Percentiles rank a stretch among this genome's conserved stretches.
phyloP scores from a whole-genome alignment of 2,329 filamentous ascomycete species.

The Alternaria panax region DNA sequence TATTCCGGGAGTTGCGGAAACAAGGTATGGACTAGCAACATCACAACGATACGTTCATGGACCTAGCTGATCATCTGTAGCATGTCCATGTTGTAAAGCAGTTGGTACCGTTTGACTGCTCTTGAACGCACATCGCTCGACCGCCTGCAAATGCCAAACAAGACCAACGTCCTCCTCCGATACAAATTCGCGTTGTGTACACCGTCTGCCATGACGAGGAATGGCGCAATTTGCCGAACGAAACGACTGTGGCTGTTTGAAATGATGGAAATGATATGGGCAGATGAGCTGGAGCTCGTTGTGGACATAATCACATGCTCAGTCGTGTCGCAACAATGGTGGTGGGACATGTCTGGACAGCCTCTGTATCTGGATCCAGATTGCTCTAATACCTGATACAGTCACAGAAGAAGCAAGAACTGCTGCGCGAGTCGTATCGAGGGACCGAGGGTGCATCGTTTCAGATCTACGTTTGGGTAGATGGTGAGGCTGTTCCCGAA shows the following conservation, averaged over 20 bases:
- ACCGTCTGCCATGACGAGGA: background rate
- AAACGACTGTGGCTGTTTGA: background rate
- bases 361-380: background rate
- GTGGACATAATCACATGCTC: background rate
- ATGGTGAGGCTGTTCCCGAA: constrained; percentile 35
- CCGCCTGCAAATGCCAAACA: background rate
- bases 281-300: background rate
- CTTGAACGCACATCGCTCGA: background rate
- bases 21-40: background rate
- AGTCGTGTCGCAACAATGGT: background rate
- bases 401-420: background rate
- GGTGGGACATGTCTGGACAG: background rate
- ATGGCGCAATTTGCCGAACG: background rate
- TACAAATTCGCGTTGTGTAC: background rate
- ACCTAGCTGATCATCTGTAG: background rate
- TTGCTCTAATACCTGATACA: background rate
- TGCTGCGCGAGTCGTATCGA: background rate
- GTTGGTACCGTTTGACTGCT: background rate
- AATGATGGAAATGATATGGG: background rate
- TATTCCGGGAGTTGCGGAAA: background rate
- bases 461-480: constrained; percentile 35
- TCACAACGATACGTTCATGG: background rate
- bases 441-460: constrained; percentile 29
- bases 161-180: background rate
- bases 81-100: background rate